Evolutionary conservation across 257 asterid species (phyloP), one percentile per base, ranked within the genome.

Genomic region (Solanum neorickii): DNA sequence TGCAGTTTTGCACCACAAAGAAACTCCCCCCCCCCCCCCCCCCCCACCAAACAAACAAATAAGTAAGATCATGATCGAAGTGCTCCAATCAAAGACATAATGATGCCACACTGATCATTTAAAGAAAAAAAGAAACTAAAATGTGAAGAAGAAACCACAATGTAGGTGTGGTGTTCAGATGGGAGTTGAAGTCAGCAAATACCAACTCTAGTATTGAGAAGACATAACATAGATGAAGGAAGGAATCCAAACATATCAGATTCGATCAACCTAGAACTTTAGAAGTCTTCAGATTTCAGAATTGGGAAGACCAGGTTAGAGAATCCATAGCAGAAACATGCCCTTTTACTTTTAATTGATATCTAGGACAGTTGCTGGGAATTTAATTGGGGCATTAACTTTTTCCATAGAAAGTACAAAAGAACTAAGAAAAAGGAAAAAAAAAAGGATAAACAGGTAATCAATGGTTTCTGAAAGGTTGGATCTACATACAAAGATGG

Each of bases 401-500:
- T 65, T 76, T 27, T 44, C 75, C 33, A 25, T 42, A 37, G 29
- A 52, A n/a, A 84, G 66, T 25, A 60, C 56, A 44, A 72, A 87
- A 60, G 9, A 13, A 29, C 37, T 83, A 3, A 6, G 7, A 44
- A 87, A 5, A 87, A 3, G 2, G 16, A 6, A 7, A 41, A 65
- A 52, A 35, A 5, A 20, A 68, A 21, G n/a, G 16, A 49, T 11
- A 70, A 73, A 25, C 33, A 86, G 69, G 37, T 6, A 86, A 73
- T 27, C 21, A 74, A 49, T 39, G 68, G 49, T 72, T 82, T 46
- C 25, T 70, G 89, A 87, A 69, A 73, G 85, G 76, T 85, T 46
- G 87, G 91, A 91, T 85, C 84, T 82, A 68, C 98, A 12, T 95
- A 97, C 99, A 97, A 86, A 86, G 99, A 95, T 86, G 99, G 99